Evolutionary conservation across 2,329 filamentous ascomycete genomes (phyloP).

Genomic region (Ophioceras dolichostomum): DNA sequence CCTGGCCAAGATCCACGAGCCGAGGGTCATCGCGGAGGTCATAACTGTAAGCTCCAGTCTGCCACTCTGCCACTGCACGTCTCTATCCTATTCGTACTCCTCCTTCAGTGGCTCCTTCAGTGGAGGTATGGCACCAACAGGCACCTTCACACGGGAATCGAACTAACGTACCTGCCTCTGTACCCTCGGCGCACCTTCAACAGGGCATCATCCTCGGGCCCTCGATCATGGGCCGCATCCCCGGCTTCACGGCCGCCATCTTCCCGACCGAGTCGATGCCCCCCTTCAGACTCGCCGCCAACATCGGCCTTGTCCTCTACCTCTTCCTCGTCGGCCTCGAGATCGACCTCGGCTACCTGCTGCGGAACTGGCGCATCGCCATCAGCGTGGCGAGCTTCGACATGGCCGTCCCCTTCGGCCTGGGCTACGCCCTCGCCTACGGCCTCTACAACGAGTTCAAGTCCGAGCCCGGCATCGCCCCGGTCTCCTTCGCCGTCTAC

Average conservation of each 20-base stretch:
- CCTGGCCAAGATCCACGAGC: conserved; percentile 57
- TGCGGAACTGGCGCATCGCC: conserved; percentile 71
- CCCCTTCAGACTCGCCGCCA: conserved; percentile 65
- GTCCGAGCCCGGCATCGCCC: conserved; percentile 19
- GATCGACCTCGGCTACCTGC: conserved; percentile 58
- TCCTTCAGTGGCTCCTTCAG: too few relatives aligned
- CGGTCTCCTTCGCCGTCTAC: conserved; percentile 41
- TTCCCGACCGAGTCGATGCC: conserved; percentile 68
- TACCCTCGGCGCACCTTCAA: too few relatives aligned
- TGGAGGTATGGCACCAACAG: too few relatives aligned
- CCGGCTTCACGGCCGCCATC: conserved; percentile 62
- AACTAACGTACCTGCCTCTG: too few relatives aligned
- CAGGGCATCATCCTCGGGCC: conserved; percentile 72
- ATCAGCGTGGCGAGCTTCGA: conserved; percentile 68
- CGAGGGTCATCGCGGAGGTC: conserved; percentile 48
- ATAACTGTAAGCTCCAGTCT: too few relatives aligned
- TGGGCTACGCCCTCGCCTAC: conserved; percentile 70
- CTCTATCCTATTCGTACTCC: too few relatives aligned
- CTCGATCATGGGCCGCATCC: conserved; percentile 78
- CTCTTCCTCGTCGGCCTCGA: conserved; percentile 47
- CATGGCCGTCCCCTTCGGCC: conserved; percentile 70
- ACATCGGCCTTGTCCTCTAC: conserved; percentile 73
- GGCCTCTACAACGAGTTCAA: conserved; percentile 68
- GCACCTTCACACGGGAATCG: too few relatives aligned
- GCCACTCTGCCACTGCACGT: too few relatives aligned